Evolutionary conservation across 2,329 filamentous ascomycete genomes (phyloP), one percentile per base, ranked within the genome.

Genomic region (Trichoderma guizhouense): DNA sequence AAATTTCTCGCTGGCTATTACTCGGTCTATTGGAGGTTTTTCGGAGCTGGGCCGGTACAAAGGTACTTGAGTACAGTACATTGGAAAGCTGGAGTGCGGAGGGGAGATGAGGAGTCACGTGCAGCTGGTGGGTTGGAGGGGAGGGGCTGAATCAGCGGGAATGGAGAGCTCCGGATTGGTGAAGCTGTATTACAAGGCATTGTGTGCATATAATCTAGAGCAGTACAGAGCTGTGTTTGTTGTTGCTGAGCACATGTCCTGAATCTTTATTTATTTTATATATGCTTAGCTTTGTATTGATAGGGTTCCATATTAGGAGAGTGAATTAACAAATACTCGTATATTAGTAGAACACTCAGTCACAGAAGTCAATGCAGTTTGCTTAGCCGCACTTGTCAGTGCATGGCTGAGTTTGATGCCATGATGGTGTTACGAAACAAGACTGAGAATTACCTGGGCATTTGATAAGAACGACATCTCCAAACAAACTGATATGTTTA

Each of bases 1-100:
- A 84, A 84, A 83, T 84, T 84, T 84, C 82, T 84, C 83, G 82
- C 79, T 78, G 76, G 69, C 71, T 78, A 76, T 71, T 77, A 74
- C 69, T 76, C 72, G 73, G 76, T 72, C 71, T 72, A 72, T 76
- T 75, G 76, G 75, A 76, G 77, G 51, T 30, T 58, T 39, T 78
- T 66, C 77, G 78, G 78, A 79, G 77, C 77, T 79, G 53, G 15
- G 55, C 30, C 51, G 51, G 32, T 60, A 26, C 34, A 43, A 62
- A 21, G 51, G 51, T 32, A 64, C 62, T n/a, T n/a, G n/a, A n/a
- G 39, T 21, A 11, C n/a, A n/a, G 32, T 11, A 30, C 26, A 55
- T 68, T 7, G 21, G 18, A 60, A 68, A 53, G 73, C 71, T 69
- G 72, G 64, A 70, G 53, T 32, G 47, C 43, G 51, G 68, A 14